These are phyloP conservation scores for Sporothrix phasma DNA, from an alignment of 2,329 filamentous ascomycete species.

Conservation along the genomic window DNA sequence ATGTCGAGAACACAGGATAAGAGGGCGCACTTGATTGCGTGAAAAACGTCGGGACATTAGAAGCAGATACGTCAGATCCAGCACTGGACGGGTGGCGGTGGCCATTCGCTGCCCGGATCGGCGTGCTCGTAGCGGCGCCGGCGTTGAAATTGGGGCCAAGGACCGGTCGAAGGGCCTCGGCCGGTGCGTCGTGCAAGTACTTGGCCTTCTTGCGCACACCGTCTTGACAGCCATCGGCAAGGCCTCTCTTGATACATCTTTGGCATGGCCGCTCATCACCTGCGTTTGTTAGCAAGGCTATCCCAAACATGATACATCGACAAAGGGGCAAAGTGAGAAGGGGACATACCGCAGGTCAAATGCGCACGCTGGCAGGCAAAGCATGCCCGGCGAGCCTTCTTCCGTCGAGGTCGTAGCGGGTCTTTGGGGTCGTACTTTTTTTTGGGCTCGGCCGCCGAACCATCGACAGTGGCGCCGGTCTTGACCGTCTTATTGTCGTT, in stretches of 20 bases:
- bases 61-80: slow-evolving; percentile 35
- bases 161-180: slow-evolving; percentile 81
- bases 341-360: slow-evolving; percentile 86
- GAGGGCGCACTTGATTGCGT: slow-evolving; percentile 35
- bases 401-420: slow-evolving; percentile 75
- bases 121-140: slow-evolving; percentile 31
- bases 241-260: slow-evolving; percentile 84
- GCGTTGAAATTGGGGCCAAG: slow-evolving; percentile 59
- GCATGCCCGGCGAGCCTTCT: slow-evolving; percentile 92
- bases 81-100: slow-evolving; percentile 39
- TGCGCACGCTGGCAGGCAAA: slow-evolving; percentile 96
- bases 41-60: slow-evolving; percentile 34
- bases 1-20: slow-evolving; percentile 43
- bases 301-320: background rate
- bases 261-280: slow-evolving; percentile 92
- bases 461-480: slow-evolving; percentile 34
- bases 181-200: slow-evolving; percentile 91
- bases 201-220: slow-evolving; percentile 98
- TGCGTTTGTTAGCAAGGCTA: slow-evolving; percentile 31
- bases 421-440: slow-evolving; percentile 79
- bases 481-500: slow-evolving; percentile 42
- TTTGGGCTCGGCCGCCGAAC: slow-evolving; percentile 38
- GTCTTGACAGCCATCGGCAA: slow-evolving; percentile 87
- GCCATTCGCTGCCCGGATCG: slow-evolving; percentile 34
- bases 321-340: slow-evolving; percentile 13